Percentiles rank a stretch among this genome's conserved stretches.
phyloP scores from a whole-genome alignment of 2,329 filamentous ascomycete species.

The Trichoderma sp. region DNA sequence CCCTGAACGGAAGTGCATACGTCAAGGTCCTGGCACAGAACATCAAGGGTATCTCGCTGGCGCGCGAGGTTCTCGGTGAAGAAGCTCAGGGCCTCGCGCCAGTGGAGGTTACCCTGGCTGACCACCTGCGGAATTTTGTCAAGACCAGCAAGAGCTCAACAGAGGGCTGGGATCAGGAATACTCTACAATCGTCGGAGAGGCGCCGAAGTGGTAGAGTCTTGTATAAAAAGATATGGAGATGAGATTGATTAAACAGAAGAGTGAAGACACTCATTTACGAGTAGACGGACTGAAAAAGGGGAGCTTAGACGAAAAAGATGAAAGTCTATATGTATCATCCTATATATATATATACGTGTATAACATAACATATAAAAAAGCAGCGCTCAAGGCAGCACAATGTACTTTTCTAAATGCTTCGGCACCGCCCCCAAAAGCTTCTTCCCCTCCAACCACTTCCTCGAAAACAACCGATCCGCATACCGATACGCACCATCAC shows the following conservation, averaged over 20 bases:
- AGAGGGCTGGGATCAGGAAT: conserved; percentile 34
- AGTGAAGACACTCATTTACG: background rate
- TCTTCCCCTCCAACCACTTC: conserved; percentile 89
- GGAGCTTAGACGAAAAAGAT: background rate
- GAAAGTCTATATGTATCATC: conserved; percentile 33
- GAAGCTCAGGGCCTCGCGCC: conserved; percentile 41
- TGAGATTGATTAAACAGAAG: no score
- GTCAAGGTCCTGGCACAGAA: conserved; percentile 39
- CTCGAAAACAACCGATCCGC: conserved; percentile 90
- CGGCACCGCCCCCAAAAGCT: conserved; percentile 78
- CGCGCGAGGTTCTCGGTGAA: conserved; percentile 46
- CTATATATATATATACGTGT: conserved; percentile 36
- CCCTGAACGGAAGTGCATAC: conserved; percentile 37
- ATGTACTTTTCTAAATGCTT: conserved; percentile 90
- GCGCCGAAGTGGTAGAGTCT: conserved; percentile 37
- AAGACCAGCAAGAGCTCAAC: conserved; percentile 29
- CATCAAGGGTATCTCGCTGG: conserved; percentile 50
- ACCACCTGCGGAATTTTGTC: conserved; percentile 44
- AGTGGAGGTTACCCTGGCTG: conserved; percentile 45
- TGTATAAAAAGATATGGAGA: conserved; percentile 7
- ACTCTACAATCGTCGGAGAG: conserved; percentile 37
- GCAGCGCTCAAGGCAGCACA: conserved; percentile 69
- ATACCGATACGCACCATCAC: conserved; percentile 96
- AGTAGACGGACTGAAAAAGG: background rate
- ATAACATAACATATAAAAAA: conserved; percentile 34